phyloP scores from a whole-genome alignment of 495 filamentous ascomycete genomes.

The Aspergillus egyptiacus region DNA sequence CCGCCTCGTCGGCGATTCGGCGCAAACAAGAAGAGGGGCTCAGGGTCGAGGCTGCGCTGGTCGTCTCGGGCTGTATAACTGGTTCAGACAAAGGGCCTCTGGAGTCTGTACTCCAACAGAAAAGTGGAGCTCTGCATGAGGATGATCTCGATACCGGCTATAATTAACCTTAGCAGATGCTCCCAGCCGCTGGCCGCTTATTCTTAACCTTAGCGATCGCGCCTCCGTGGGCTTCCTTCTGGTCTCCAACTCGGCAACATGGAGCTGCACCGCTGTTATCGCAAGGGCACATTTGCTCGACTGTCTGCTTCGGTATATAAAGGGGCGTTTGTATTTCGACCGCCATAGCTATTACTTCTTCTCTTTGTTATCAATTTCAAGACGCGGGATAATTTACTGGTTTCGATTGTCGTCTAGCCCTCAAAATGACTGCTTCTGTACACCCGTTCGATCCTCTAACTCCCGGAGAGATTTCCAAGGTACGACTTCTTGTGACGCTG shows the following conservation, averaged over 20 bases:
- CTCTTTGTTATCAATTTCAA: not conserved
- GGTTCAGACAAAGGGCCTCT: too few species aligned
- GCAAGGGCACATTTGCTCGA: too few species aligned
- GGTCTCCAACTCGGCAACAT: too few species aligned
- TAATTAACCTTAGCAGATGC: not conserved
- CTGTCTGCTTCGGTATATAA: not conserved
- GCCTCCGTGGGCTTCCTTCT: not conserved
- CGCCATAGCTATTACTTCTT: not conserved
- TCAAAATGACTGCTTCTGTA: not conserved
- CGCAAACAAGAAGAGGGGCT: too few species aligned
- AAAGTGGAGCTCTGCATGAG: too few species aligned
- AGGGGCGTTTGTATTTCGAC: not conserved
- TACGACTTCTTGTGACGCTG: not conserved
- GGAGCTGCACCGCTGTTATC: too few species aligned
- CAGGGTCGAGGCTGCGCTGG: too few species aligned
- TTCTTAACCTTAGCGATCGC: not conserved
- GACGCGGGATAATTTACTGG: too few species aligned
- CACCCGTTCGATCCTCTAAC: not conserved
- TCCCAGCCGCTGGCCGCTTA: not conserved
- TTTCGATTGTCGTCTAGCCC: not conserved
- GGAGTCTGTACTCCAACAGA: not conserved
- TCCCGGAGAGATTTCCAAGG: not conserved
- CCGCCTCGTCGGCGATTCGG: too few species aligned
- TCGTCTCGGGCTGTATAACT: too few species aligned
- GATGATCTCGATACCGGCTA: too few species aligned